Conservation (phyloP, 176 grass and related monocot genomes). For the Pontederia crassipes region DNA sequence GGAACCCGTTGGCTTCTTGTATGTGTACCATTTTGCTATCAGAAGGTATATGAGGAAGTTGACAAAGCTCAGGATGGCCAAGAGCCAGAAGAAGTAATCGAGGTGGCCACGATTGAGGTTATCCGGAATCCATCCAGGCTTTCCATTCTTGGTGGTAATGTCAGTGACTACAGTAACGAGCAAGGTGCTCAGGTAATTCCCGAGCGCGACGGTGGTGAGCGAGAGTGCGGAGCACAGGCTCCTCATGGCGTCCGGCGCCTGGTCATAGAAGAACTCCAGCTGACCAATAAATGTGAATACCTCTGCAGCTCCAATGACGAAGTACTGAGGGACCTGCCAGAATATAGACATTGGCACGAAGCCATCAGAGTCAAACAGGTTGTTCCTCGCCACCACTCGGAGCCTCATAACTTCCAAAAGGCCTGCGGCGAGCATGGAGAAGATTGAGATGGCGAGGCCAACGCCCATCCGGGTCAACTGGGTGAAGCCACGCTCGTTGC, state of each 20-base stretch:
- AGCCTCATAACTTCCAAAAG: not conserved
- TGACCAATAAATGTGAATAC: slow-evolving; percentile 59
- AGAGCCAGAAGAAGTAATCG: slow-evolving; percentile 58
- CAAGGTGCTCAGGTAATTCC: slow-evolving; percentile 43
- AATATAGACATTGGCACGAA: slow-evolving; percentile 48
- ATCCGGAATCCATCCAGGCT: slow-evolving; percentile 50
- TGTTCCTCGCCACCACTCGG: not conserved
- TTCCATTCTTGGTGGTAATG: slow-evolving; percentile 20
- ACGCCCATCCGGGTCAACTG: slow-evolving; percentile 15
- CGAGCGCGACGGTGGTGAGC: slow-evolving; percentile 34
- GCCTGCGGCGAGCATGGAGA: slow-evolving; percentile 3
- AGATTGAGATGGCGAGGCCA: slow-evolving; percentile 13
- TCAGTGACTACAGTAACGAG: slow-evolving; percentile 31
- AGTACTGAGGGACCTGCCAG: slow-evolving; percentile 63
- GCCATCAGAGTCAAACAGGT: not conserved
- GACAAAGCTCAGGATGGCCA: slow-evolving; percentile 10
- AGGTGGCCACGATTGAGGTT: slow-evolving; percentile 51
- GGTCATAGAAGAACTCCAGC: slow-evolving; percentile 73
- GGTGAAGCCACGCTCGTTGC: slow-evolving; percentile 8
- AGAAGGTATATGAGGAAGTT: slow-evolving; percentile 2
- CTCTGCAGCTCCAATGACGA: slow-evolving; percentile 51
- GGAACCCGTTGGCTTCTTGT: not conserved
- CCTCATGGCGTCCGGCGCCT: slow-evolving; percentile 67
- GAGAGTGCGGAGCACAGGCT: slow-evolving; percentile 46
- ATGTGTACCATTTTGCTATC: slow-evolving; percentile 9